Base-by-base conservation (phyloP, 208 protist genomes). In the Vickermania ingenoplastis region DNA sequence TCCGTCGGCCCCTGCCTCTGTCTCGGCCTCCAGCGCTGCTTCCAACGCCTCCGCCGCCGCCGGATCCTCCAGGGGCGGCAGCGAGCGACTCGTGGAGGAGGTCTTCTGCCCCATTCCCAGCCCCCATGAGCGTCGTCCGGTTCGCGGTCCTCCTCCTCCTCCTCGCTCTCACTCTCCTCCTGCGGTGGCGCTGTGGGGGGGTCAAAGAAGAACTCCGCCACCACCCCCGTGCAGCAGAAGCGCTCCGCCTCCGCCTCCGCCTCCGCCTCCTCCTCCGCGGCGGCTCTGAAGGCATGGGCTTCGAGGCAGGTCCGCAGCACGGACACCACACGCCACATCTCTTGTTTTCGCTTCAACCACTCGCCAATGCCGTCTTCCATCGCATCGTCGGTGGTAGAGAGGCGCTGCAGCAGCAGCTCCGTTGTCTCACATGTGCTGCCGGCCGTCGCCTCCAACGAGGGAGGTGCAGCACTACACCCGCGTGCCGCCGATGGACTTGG, bases 171-270 rank as follows among this genome's bases (percentile, higher is more conserved):
- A 17, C 11, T n/a, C 11, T 17, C 17, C 36, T 45, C 36, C 11
- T 45, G 11, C 36, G 7, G 7, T 7, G 17, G 11, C 36, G 36
- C 11, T 45, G 36, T n/a, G 7, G 36, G 36, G 11, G 79, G 29
- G 57, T 93, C 83, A 61, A 93, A 93, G 63, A 93, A 89, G 73
- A 83, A 93, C 77, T 93, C 83, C 2, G 86, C 83, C 55, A 93
- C 79, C 3, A 91, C 81, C 0, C 82, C 81, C 17, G 82, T 83
- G 57, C 89, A 83, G 61, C 81, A 83, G 75, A 89, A 93, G 58
- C 81, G 75, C 54, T 88, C 80, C 68, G 36, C 17, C 36, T 45
- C 11, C 36, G 36, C 36, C 17, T 45, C 36, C 17, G 36, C 36
- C 11, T 45, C 36, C 36, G 36, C 36, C 36, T n/a, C 36, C 17